These are phyloP conservation scores for Boletus barrowsii DNA, from an alignment of 768 basidiomycete species.

Conservation along the genomic window DNA sequence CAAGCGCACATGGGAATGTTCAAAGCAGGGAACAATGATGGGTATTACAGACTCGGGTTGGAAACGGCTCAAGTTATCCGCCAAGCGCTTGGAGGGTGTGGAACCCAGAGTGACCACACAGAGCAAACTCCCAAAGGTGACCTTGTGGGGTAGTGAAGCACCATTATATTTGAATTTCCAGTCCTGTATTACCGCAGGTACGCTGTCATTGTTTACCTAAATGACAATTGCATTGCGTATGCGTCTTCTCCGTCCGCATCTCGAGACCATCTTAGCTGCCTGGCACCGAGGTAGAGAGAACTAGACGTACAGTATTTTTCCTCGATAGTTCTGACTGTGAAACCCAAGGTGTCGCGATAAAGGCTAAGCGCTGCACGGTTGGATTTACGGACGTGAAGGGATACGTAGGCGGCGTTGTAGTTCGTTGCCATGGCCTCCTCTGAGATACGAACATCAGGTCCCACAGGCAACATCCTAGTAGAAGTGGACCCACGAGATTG, in stretches of 20 bases:
- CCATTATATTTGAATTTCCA: slow-evolving; percentile 9
- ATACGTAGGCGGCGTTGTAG: slow-evolving; percentile 83
- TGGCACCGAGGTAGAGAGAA: not conserved
- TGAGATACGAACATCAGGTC: slow-evolving; percentile 29
- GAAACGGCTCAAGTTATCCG: slow-evolving; percentile 59
- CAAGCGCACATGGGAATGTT: slow-evolving; percentile 92
- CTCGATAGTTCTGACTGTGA: slow-evolving; percentile 82
- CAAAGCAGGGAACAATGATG: slow-evolving; percentile 74
- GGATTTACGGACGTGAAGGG: slow-evolving; percentile 91
- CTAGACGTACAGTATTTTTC: slow-evolving; percentile 82
- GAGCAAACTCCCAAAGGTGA: not conserved
- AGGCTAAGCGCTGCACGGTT: slow-evolving; percentile 88
- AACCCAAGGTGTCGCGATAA: slow-evolving; percentile 88
- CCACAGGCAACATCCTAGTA: not conserved
- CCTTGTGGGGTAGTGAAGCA: slow-evolving; percentile 1
- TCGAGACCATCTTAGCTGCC: slow-evolving; percentile 30
- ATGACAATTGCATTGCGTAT: slow-evolving; percentile 79
- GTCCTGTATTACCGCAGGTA: not conserved
- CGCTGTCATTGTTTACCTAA: slow-evolving; percentile 34
- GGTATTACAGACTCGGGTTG: slow-evolving; percentile 84
- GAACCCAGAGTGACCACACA: not conserved
- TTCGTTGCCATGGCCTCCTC: slow-evolving; percentile 89
- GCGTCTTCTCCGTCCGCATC: slow-evolving; percentile 96
- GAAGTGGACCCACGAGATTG: slow-evolving; percentile 69
- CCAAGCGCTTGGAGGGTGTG: slow-evolving; percentile 42